Conservation (phyloP, 768 basidiomycete genomes). For the Trametes elegans region DNA sequence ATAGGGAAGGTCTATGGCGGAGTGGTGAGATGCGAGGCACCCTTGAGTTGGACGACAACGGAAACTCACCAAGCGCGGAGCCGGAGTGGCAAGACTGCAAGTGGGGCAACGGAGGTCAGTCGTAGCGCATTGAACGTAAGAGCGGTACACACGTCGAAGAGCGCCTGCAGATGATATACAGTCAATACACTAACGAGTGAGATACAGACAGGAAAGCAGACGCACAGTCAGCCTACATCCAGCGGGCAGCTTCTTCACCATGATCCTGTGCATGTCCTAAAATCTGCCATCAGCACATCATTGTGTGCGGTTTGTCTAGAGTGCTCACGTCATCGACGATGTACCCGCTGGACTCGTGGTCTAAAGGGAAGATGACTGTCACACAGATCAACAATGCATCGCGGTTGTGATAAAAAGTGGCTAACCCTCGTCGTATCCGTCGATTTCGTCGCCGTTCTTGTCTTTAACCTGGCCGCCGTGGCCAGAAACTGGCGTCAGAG, state of each 20-base stretch:
- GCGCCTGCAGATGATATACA: constrained; percentile 15
- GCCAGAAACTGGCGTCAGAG: constrained; percentile 70
- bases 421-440: constrained; percentile 79
- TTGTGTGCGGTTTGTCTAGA: neutral
- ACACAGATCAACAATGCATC: neutral
- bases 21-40: neutral
- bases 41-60: neutral
- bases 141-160: constrained; percentile 31
- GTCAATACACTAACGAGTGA: neutral
- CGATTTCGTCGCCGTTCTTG: constrained; percentile 76
- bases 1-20: constrained; percentile 60
- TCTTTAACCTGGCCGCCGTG: constrained; percentile 93
- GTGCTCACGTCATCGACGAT: constrained; percentile 82
- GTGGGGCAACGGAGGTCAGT: neutral
- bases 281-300: neutral
- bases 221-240: constrained; percentile 89
- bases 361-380: constrained; percentile 83
- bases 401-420: neutral
- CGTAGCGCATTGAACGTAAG: no score
- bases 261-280: constrained; percentile 71
- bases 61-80: constrained; percentile 66
- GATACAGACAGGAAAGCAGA: neutral
- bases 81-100: constrained; percentile 85
- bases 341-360: constrained; percentile 62
- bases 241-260: constrained; percentile 74